phyloP scores from a whole-genome alignment of 1,284 basidiomycete genomes.

The Lentinula novae-zelandiae region DNA sequence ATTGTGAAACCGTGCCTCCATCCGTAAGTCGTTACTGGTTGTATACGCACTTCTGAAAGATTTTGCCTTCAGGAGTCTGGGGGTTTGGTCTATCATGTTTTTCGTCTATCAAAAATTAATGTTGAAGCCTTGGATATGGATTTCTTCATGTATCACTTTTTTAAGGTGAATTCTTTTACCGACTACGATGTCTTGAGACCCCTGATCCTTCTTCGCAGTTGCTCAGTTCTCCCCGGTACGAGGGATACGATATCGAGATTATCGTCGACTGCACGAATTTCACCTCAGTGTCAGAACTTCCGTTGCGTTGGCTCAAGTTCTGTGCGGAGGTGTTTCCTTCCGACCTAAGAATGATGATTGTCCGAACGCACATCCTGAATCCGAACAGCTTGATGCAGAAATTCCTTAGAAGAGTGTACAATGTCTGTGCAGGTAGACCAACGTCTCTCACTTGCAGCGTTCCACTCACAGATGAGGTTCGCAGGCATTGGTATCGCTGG shows the following conservation, averaged over 20 bases:
- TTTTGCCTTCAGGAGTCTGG: conserved; percentile 38
- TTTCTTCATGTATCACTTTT: conserved; percentile 77
- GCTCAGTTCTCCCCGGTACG: conserved; percentile 27
- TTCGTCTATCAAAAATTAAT: conserved; percentile 66
- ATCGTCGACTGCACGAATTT: conserved; percentile 85
- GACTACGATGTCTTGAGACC: not conserved
- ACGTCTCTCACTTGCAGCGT: not conserved
- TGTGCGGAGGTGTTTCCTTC: conserved; percentile 75
- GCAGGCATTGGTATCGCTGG: conserved; percentile 56
- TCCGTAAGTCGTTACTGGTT: conserved; percentile 33
- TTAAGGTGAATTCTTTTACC: conserved; percentile 52
- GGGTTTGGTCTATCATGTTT: conserved; percentile 48
- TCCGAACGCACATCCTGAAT: conserved; percentile 69
- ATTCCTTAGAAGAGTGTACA: conserved; percentile 73
- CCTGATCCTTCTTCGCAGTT: conserved; percentile 32
- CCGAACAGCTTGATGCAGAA: conserved; percentile 74
- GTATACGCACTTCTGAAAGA: not conserved
- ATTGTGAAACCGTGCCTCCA: conserved; percentile 56
- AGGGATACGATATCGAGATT: conserved; percentile 60
- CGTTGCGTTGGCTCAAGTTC: conserved; percentile 78
- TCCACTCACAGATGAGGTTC: conserved; percentile 8
- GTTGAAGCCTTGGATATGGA: conserved; percentile 86
- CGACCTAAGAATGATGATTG: conserved; percentile 58
- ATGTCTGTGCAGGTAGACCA: conserved; percentile 65
- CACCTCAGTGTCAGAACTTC: conserved; percentile 72